These are phyloP conservation scores for Pseudogymnoascus sp. DNA, from an alignment of 2,329 filamentous ascomycete species.

Conservation along the genomic window DNA sequence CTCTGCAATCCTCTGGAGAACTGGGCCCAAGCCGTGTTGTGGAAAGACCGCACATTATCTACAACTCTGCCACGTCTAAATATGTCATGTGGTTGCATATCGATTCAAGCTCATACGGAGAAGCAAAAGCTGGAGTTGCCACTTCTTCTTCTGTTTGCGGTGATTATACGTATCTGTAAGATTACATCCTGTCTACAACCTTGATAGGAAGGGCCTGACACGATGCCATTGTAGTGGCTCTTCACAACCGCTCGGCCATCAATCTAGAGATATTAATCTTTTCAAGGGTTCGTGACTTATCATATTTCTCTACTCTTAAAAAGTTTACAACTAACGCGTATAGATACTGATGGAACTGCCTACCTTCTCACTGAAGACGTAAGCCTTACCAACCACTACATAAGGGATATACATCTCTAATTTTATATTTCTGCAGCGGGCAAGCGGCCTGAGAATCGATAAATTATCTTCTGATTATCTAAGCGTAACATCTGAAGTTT, in stretches of 20 bases:
- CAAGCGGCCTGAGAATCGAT: slow-evolving; percentile 49
- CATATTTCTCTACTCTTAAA: not conserved
- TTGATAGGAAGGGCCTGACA: slow-evolving; percentile 7
- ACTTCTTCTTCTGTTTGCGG: slow-evolving; percentile 51
- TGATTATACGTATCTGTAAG: slow-evolving; percentile 41
- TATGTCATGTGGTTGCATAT: slow-evolving; percentile 67
- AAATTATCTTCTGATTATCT: slow-evolving; percentile 49
- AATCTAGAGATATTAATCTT: slow-evolving; percentile 26
- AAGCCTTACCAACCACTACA: slow-evolving; percentile 20
- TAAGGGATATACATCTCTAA: slow-evolving; percentile 33
- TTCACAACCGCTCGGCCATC: slow-evolving; percentile 25
- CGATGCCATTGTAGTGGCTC: slow-evolving; percentile 17
- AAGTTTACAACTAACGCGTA: slow-evolving; percentile 15
- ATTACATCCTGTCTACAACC: not conserved
- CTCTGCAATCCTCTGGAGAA: slow-evolving; percentile 43
- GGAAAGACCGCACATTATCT: slow-evolving; percentile 60
- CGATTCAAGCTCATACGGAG: slow-evolving; percentile 50
- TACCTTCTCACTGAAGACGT: slow-evolving; percentile 58
- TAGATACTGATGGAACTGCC: slow-evolving; percentile 51
- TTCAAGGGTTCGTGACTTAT: slow-evolving; percentile 20
- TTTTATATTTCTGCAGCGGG: slow-evolving; percentile 33
- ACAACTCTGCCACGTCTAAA: slow-evolving; percentile 52
- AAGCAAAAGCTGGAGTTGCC: slow-evolving; percentile 57
- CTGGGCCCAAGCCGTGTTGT: slow-evolving; percentile 54
- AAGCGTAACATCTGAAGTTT: slow-evolving; percentile 38